Conservation (phyloP, 73 alveolate genomes). For the Tetrahymena malaccensis region DNA sequence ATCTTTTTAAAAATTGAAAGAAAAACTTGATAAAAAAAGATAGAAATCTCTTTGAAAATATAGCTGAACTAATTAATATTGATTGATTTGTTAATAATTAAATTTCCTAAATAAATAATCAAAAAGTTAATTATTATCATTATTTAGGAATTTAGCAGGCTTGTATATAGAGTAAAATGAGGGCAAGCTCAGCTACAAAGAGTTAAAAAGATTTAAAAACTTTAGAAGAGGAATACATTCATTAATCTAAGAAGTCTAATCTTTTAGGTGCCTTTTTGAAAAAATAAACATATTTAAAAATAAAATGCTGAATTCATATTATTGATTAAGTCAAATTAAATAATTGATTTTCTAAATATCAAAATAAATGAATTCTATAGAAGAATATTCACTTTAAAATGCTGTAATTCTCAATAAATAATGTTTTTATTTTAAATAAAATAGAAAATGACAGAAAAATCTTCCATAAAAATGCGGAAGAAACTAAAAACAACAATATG, state of each 20-base stretch:
- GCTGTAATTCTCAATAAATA: not conserved
- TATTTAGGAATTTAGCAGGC: not conserved
- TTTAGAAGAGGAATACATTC: conserved; percentile 30
- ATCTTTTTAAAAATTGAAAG: not conserved
- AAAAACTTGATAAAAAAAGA: not conserved
- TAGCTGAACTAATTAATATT: not conserved
- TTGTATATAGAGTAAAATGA: not conserved
- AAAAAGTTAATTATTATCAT: not conserved
- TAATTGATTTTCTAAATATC: too few relatives aligned
- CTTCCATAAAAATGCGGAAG: conserved; percentile 39
- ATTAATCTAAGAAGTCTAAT: conserved; percentile 22
- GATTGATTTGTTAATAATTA: not conserved
- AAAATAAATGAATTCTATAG: not conserved
- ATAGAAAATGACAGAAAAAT: conserved; percentile 23
- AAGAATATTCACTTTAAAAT: not conserved
- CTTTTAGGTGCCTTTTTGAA: conserved; percentile 13
- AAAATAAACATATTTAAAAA: too few relatives aligned
- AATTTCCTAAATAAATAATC: not conserved
- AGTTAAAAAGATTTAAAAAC: conserved; percentile 30
- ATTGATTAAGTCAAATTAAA: too few relatives aligned
- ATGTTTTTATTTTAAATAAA: not conserved
- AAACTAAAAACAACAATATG: conserved; percentile 24
- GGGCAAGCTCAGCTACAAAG: conserved; percentile 23
- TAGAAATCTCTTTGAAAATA: not conserved
- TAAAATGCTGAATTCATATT: not conserved